Evolutionary conservation across 805 yeast genomes (phyloP).

Genomic region (Candida maris): DNA sequence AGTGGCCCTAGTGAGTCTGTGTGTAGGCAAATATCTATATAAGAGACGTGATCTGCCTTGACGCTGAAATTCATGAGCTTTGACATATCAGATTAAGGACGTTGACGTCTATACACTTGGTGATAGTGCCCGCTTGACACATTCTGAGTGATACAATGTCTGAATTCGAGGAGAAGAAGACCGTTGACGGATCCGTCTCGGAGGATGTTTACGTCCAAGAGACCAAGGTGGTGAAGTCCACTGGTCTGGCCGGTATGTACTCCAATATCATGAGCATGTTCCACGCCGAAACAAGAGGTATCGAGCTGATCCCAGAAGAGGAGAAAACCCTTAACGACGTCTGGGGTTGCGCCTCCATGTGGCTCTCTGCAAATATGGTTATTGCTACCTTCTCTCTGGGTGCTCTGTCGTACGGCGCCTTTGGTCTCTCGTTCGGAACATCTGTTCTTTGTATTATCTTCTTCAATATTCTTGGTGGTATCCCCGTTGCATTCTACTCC

Average conservation of each 20-base stretch:
- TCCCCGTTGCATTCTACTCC: conserved; percentile 81
- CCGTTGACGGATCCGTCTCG: conserved; percentile 19
- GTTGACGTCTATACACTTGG: too few species aligned
- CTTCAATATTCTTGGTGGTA: conserved; percentile 67
- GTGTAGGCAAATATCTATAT: too few species aligned
- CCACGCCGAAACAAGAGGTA: conserved; percentile 65
- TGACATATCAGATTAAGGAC: too few species aligned
- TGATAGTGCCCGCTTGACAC: too few species aligned
- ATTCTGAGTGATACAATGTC: conserved; percentile 12
- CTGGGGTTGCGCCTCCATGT: conserved; percentile 76
- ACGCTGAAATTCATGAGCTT: too few species aligned
- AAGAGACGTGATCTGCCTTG: too few species aligned
- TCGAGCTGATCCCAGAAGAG: conserved; percentile 75
- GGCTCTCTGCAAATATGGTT: conserved; percentile 88
- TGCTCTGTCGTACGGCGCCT: conserved; percentile 57
- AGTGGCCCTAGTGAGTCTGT: too few species aligned
- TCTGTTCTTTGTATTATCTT: conserved; percentile 63
- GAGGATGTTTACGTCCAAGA: conserved; percentile 24
- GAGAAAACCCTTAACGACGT: conserved; percentile 68
- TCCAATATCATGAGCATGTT: conserved; percentile 26
- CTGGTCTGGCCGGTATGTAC: conserved; percentile 16
- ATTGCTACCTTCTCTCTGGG: conserved; percentile 82
- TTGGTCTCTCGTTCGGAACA: conserved; percentile 71
- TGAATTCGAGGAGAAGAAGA: conserved; percentile 26
- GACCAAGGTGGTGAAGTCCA: conserved; percentile 15